Percentiles rank a stretch among this genome's conserved stretches.
phyloP scores from a whole-genome alignment of 352 stramenopile genomes.

The Phytophthora chlamydospora region DNA sequence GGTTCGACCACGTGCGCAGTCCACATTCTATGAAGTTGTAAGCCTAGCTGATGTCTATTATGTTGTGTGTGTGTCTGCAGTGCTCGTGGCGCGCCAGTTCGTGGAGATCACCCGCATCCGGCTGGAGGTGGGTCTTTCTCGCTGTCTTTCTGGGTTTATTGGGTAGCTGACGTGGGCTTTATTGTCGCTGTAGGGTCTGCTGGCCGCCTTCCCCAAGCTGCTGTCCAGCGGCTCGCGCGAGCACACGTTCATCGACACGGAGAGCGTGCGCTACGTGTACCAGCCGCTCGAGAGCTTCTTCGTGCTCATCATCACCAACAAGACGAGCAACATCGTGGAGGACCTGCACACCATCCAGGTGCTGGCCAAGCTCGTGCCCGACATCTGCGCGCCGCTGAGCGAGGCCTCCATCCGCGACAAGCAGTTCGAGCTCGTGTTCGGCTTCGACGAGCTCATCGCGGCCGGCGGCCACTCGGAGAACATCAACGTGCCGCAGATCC shows the following conservation, averaged over 20 bases:
- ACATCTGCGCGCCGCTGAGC: conserved; percentile 93
- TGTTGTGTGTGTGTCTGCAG: conserved; percentile 35
- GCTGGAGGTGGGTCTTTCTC: conserved; percentile 84
- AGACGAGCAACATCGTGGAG: conserved; percentile 99
- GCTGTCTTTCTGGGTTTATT: neutral
- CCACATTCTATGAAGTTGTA: neutral
- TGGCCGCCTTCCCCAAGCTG: conserved; percentile 99
- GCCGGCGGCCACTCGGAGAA: conserved; percentile 97
- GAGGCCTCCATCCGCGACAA: conserved; percentile 96
- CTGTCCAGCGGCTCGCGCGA: conserved; percentile 93
- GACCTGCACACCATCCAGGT: conserved; percentile 98
- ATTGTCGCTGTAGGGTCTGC: conserved; percentile 74
- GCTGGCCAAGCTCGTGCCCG: conserved; percentile 97
- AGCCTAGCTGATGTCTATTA: neutral
- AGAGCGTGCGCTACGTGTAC: conserved; percentile 98
- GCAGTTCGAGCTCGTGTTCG: conserved; percentile 99
- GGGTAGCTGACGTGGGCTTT: conserved; percentile 1
- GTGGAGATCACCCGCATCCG: conserved; percentile 99
- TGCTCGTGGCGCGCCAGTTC: conserved; percentile 98
- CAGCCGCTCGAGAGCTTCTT: conserved; percentile 98
- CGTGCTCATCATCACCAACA: conserved; percentile 99
- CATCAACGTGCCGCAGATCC: conserved; percentile 93
- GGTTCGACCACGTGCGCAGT: conserved; percentile 49
- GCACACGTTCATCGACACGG: conserved; percentile 99
- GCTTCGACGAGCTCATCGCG: conserved; percentile 99